Evolutionary conservation across 371 early-diverging fungal genomes (phyloP).

Genomic region (Coemansia linderi): DNA sequence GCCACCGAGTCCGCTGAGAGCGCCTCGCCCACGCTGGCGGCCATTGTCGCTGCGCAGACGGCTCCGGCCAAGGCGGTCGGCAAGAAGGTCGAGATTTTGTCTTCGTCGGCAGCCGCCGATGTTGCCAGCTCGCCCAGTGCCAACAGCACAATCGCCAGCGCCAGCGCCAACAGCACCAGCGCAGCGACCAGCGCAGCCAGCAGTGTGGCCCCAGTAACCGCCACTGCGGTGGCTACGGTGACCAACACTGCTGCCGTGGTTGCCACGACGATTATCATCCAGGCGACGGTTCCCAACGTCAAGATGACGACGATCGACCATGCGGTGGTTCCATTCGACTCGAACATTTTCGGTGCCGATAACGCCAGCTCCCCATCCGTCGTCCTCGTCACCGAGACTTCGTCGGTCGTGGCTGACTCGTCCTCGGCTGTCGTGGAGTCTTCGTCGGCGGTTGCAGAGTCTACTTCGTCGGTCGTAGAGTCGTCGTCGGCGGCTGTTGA

Average conservation of each 20-base stretch:
- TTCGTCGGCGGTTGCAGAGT: background rate
- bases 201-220: constrained; percentile 4
- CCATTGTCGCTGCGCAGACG: constrained; percentile 38
- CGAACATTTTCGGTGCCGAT: constrained; percentile 33
- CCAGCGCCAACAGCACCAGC: background rate
- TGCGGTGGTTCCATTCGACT: constrained; percentile 42
- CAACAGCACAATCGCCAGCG: background rate
- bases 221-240: constrained; percentile 6
- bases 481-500: constrained; percentile 1
- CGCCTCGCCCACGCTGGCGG: constrained; percentile 16
- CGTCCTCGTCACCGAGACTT: background rate
- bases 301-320: constrained; percentile 44
- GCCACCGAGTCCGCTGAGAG: background rate
- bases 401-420: background rate
- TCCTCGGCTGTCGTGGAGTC: background rate
- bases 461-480: background rate
- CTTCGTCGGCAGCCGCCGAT: background rate
- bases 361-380: constrained; percentile 1
- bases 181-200: background rate
- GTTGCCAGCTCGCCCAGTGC: background rate
- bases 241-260: background rate
- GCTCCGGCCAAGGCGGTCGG: background rate
- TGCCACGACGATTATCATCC: constrained; percentile 13
- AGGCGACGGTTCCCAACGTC: constrained; percentile 13
- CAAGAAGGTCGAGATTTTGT: background rate